These are phyloP conservation scores for Pholiota conissans DNA, from an alignment of 768 basidiomycete species.

Conservation along the genomic window DNA sequence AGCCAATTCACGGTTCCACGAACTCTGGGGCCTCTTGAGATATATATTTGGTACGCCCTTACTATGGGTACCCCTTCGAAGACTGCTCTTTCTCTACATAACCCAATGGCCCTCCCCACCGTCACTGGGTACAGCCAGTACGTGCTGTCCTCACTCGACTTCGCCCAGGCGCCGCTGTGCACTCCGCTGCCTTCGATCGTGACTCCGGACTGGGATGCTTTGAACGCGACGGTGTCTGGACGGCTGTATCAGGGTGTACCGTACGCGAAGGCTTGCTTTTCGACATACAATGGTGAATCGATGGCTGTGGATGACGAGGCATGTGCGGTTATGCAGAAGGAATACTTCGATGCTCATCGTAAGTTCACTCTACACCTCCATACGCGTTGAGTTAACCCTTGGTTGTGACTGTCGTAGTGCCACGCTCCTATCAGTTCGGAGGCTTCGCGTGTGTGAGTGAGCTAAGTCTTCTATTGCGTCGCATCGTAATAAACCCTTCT, in stretches of 20 bases:
- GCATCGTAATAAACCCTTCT: neutral
- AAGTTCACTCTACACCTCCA: neutral
- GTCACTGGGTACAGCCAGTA: neutral
- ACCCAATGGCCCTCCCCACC: neutral
- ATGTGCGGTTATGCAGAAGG: slow-evolving; percentile 17
- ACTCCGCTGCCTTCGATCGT: neutral
- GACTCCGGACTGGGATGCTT: slow-evolving; percentile 3
- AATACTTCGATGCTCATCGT: slow-evolving; percentile 22
- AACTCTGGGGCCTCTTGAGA: neutral
- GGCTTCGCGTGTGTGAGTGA: slow-evolving; percentile 13
- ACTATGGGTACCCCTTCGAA: neutral
- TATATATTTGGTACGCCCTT: neutral
- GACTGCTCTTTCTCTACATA: neutral
- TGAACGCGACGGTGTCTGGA: slow-evolving; percentile 21
- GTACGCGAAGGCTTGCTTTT: slow-evolving; percentile 22
- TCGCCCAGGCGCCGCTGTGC: neutral
- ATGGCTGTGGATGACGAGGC: slow-evolving; percentile 9
- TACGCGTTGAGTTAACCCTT: neutral
- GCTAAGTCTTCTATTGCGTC: neutral
- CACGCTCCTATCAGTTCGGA: slow-evolving; percentile 17
- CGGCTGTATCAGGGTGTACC: slow-evolving; percentile 17
- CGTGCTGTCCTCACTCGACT: neutral
- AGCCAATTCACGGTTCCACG: neutral
- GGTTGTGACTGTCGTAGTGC: slow-evolving; percentile 7
- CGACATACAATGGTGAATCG: slow-evolving; percentile 14